A percentile compares a stretch with the other conserved stretches of the same genome.
These are phyloP conservation scores for Fusarium nanum DNA, from an alignment of 2,329 filamentous ascomycete species.

Conservation along the genomic window DNA sequence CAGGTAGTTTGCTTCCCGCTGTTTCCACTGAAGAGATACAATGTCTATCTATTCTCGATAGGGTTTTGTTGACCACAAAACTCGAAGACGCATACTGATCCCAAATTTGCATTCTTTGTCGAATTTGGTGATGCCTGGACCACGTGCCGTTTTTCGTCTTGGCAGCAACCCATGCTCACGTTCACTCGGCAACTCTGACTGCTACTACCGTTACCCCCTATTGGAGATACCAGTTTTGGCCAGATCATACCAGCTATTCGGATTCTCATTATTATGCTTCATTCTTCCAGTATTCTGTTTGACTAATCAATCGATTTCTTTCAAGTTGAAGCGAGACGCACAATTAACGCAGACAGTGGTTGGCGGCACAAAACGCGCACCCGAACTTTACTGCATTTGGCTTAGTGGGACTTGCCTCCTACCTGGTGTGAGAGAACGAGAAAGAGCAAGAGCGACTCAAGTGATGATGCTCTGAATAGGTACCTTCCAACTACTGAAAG, in stretches of 20 bases:
- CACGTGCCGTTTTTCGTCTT: background rate
- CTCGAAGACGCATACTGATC: background rate
- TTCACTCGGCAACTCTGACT: too few species aligned
- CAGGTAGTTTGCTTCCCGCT: slow-evolving; percentile 29
- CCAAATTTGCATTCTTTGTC: background rate
- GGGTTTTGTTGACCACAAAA: background rate
- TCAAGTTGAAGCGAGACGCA: background rate
- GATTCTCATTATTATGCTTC: fast-evolving
- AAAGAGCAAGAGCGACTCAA: background rate
- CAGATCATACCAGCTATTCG: background rate
- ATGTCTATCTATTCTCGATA: background rate
- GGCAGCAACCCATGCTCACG: background rate
- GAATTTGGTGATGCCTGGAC: background rate
- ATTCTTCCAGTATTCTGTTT: background rate
- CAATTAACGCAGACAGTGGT: slow-evolving; percentile 1
- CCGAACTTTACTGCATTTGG: slow-evolving; percentile 13
- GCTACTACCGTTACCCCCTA: background rate
- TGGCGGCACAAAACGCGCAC: slow-evolving; percentile 7
- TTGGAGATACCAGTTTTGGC: background rate
- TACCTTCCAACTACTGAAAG: background rate
- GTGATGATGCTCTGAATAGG: background rate
- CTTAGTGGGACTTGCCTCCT: background rate
- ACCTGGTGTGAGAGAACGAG: background rate
- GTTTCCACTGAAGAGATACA: slow-evolving; percentile 1
- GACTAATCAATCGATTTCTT: background rate